phyloP scores from a whole-genome alignment of 352 stramenopile genomes.

The Globisporangium carolinianum region DNA sequence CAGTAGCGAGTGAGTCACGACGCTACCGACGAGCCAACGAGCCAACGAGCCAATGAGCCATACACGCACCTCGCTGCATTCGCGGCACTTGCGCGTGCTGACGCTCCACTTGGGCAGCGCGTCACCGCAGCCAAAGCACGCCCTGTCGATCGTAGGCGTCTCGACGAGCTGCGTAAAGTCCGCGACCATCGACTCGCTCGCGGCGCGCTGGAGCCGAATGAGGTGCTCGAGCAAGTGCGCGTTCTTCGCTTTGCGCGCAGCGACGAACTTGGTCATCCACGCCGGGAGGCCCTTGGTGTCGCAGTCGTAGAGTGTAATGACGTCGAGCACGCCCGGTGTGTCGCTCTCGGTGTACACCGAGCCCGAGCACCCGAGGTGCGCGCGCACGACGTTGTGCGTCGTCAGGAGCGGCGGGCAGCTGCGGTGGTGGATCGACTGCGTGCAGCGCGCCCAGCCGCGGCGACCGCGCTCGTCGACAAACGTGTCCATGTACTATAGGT shows the following conservation, averaged over 20 bases:
- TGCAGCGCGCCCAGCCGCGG: slow-evolving; percentile 50
- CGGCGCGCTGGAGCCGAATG: slow-evolving; percentile 44
- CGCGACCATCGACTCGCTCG: slow-evolving; percentile 33
- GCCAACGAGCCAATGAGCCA: not conserved
- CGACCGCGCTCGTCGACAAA: slow-evolving; percentile 52
- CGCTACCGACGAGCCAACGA: not conserved
- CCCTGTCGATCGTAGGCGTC: slow-evolving; percentile 16
- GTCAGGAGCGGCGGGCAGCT: slow-evolving; percentile 45
- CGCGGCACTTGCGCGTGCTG: slow-evolving; percentile 35
- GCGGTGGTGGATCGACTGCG: slow-evolving; percentile 57
- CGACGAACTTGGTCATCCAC: slow-evolving; percentile 60
- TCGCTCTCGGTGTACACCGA: slow-evolving; percentile 55
- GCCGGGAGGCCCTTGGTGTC: slow-evolving; percentile 53
- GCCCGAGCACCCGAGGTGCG: slow-evolving; percentile 48
- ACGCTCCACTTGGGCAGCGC: slow-evolving; percentile 37
- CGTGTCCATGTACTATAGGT: slow-evolving; percentile 39
- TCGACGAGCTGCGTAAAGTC: slow-evolving; percentile 32
- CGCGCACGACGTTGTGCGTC: slow-evolving; percentile 50
- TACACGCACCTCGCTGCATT: slow-evolving; percentile 45
- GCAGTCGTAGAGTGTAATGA: slow-evolving; percentile 49
- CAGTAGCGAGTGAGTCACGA: not conserved
- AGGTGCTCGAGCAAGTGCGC: slow-evolving; percentile 54
- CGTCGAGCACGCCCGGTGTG: slow-evolving; percentile 39
- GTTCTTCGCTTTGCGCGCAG: slow-evolving; percentile 50
- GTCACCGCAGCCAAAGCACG: slow-evolving; percentile 41